These are phyloP conservation scores for Elongisporangium anandrum DNA, from an alignment of 352 stramenopile genomes.

Conservation along the genomic window DNA sequence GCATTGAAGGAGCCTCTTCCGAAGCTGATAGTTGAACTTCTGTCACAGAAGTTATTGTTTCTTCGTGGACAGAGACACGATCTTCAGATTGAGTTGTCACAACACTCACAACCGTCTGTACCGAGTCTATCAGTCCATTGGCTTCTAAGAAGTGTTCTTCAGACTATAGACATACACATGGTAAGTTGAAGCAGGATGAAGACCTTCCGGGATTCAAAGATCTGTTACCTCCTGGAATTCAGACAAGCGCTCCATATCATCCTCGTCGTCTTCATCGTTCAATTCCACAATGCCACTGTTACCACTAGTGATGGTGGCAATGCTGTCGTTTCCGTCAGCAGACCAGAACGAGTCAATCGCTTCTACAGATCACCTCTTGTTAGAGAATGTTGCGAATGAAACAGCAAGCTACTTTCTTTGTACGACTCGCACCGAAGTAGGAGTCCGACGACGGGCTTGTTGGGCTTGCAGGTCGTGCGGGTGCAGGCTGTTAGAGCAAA, in stretches of 20 bases:
- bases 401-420: no score
- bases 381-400: no score
- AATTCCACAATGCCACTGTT: not conserved
- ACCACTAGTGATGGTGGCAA: not conserved
- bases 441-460: not conserved
- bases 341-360: not conserved
- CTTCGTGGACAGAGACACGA: not conserved
- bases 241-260: conserved; percentile 59
- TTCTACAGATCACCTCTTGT: not conserved
- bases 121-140: conserved; percentile 74
- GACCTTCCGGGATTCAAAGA: not conserved
- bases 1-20: not conserved
- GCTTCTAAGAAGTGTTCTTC: conserved; percentile 72
- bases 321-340: not conserved
- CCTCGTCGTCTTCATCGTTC: conserved; percentile 29
- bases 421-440: not conserved
- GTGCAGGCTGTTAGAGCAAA: not conserved
- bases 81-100: conserved; percentile 19
- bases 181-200: not conserved
- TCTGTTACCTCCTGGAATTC: conserved; percentile 64
- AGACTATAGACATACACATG: conserved; percentile 33
- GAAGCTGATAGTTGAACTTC: not conserved
- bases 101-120: conserved; percentile 75
- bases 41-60: not conserved
- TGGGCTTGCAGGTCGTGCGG: not conserved